These are phyloP conservation scores for Cylindrodendrum hubeiense DNA, from an alignment of 2,329 filamentous ascomycete genomes.

Conservation along the genomic window DNA sequence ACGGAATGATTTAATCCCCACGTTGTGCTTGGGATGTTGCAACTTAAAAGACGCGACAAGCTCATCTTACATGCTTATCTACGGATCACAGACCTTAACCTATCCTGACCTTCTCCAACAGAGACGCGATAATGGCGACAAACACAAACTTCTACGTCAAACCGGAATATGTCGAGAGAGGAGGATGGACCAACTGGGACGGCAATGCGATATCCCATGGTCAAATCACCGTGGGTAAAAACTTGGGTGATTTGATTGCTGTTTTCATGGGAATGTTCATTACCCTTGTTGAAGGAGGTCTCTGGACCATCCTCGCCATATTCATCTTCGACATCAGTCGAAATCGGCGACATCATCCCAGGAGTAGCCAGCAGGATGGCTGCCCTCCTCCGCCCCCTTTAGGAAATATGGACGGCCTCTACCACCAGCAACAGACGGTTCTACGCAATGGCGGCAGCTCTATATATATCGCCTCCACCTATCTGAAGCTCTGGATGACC, in stretches of 20 bases:
- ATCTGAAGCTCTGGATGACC: conserved; percentile 3
- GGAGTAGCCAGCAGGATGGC: no score
- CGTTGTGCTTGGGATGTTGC: no score
- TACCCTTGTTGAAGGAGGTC: conserved; percentile 4
- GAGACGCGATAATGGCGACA: neutral
- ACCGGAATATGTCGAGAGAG: neutral
- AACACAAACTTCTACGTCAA: neutral
- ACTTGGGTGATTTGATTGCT: conserved; percentile 2
- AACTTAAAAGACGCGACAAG: no score
- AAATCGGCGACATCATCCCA: neutral
- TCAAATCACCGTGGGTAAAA: conserved; percentile 10
- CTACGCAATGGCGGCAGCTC: conserved; percentile 1
- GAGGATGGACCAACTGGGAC: conserved; percentile 13
- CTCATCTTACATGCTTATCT: neutral
- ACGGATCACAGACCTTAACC: neutral
- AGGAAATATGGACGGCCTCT: conserved; percentile 1
- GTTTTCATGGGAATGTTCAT: conserved; percentile 16
- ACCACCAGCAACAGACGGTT: conserved; percentile 6
- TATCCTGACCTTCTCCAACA: no score
- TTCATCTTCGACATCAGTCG: neutral
- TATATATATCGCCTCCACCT: neutral
- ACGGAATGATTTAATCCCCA: no score
- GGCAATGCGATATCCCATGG: neutral
- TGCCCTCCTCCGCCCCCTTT: no score
- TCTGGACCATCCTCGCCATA: conserved; percentile 1